Base-by-base conservation (phyloP, 202 grass and related monocot species). In the Panicum virgatum region DNA sequence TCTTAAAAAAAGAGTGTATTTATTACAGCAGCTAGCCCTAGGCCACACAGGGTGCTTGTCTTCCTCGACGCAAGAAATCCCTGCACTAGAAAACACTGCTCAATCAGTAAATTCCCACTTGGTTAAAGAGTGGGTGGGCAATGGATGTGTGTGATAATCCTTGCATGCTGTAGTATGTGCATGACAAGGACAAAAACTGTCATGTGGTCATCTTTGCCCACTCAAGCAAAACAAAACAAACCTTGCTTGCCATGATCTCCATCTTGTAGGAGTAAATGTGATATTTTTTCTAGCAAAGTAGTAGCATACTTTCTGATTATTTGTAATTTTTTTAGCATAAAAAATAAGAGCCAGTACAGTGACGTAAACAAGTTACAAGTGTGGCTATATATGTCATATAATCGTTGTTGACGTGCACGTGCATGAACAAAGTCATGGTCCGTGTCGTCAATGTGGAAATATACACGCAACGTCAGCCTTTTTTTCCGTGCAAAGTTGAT, bases 371-470 rank as follows among this genome's bases (percentile, higher is more conserved):
- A 3, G 20, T 14, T n/a, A n/a, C n/a, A n/a, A n/a, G n/a, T n/a
- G n/a, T n/a, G n/a, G 10, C 10, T 22, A 13, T 6, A n/a, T 18
- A 60, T 51, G 18, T 51, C 34, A 3, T 66, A 52, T 39, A 23
- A 60, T 37, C 58, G 23, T 44, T 25, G 62, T 82, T 78, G 78
- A 78, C 19, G 4, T 68, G 73, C 78, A 82, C 88, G 78, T 76
- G 82, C 20, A 54, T 16, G 22, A 66, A 53, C 9, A 68, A 86
- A 68, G 83, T 89, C 78, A 60, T 50, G 78, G 20, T 13, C 2
- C n/a, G 25, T 69, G 73, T 57, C 44, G 44, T 86, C 68, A 56
- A 7, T 46, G 67, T 61, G 60, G 36, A 74, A 74, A 77, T 73
- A 29, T 2, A 22, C 38, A 43, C 40, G 50, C 40, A 50, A 50